Conservation (phyloP, 371 early-diverging fungal genomes). For the Blakeslea trispora region DNA sequence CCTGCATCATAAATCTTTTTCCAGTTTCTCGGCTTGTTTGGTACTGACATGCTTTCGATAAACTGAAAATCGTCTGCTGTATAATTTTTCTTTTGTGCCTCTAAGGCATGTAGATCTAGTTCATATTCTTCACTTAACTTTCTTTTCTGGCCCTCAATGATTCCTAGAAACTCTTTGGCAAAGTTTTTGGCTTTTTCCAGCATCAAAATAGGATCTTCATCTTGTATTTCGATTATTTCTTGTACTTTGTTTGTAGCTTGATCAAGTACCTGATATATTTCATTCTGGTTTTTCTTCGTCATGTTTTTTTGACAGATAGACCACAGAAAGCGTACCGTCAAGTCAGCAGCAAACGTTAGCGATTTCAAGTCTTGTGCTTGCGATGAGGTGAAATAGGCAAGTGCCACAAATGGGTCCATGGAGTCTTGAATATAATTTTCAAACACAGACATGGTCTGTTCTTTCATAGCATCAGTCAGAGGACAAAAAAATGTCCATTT, state of each 20-base stretch:
- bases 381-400: constrained; percentile 18
- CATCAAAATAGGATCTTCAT: constrained; percentile 21
- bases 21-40: constrained; percentile 19
- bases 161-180: constrained; percentile 17
- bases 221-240: constrained; percentile 19
- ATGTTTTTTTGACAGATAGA: constrained; percentile 17
- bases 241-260: constrained; percentile 20
- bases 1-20: constrained; percentile 15
- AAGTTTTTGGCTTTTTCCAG: constrained; percentile 22
- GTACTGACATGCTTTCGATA: constrained; percentile 21
- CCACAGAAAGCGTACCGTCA: constrained; percentile 21
- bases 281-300: constrained; percentile 17
- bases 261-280: constrained; percentile 16
- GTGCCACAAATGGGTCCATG: constrained; percentile 25
- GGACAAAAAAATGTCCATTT: too few relatives aligned
- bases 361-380: constrained; percentile 15
- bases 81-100: constrained; percentile 18
- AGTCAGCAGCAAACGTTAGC: constrained; percentile 16
- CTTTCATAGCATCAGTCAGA: too few relatives aligned
- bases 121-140: constrained; percentile 17
- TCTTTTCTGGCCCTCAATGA: constrained; percentile 19
- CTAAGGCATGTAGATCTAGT: constrained; percentile 16
- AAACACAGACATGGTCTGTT: too few relatives aligned
- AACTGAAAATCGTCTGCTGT: constrained; percentile 22
- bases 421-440: constrained; percentile 19